Evolutionary conservation across 352 stramenopile genomes (phyloP), one percentile per base, ranked within the genome.

Genomic region (Pythium phragmiticola): DNA sequence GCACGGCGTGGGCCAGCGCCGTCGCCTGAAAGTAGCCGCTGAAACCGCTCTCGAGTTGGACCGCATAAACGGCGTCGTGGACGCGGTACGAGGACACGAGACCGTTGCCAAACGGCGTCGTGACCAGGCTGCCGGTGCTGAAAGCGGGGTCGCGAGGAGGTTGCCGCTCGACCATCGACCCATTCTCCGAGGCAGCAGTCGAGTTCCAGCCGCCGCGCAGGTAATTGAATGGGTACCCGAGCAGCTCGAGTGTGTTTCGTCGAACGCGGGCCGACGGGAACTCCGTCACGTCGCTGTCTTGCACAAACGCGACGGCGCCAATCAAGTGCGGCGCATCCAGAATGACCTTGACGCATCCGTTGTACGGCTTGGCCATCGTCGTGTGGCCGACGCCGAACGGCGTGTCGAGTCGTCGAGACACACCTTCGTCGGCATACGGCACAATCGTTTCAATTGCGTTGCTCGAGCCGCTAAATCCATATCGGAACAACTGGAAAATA

Each of bases 211-310:
- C 69, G 63, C 73, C 75, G 23, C 76, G 73, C 23, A 93, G 66
- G 60, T 93, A 91, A 51, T 72, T 88, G 42, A 90, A 87, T 28
- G 83, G 79, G 36, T 84, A 88, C 8, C 78, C 84, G 14, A 93
- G 66, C 43, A 93, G 49, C 60, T 93, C 84, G 3, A 91, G 48
- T 6, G 80, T 91, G 57, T 93, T 91, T 16, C 80, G 81, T 28
- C 80, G 75, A 23, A 37, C 58, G 12, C 67, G 72, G 14, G 67
- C 59, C 16, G 66, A 53, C 9, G 56, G 52, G 4, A 81, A 47
- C 16, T 90, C 84, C 4, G 73, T 81, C 1, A 75, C 60, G 0
- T 67, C 61, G 7, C 46, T 63, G 19, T 63, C 72, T 53, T 93
- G 84, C 1, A 90, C 70, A 47, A 75, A 93, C 3, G 66, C 80